Conservation (phyloP, 257 asterid species). For the Nicotiana sylvestris region DNA sequence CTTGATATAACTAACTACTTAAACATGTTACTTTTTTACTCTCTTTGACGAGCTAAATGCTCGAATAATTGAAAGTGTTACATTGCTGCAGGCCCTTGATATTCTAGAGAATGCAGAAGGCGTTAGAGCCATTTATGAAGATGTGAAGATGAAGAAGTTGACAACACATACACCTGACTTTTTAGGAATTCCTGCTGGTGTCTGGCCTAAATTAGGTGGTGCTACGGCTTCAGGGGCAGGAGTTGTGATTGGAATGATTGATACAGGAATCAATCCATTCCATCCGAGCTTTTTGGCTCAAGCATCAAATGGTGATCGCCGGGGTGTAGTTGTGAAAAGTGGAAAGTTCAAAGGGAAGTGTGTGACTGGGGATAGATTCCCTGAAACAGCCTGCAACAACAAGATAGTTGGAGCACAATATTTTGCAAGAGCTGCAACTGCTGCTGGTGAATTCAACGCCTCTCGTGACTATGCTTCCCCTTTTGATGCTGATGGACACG, state of each 20-base stretch:
- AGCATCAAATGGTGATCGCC: constrained; percentile 6
- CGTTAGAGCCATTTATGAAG: constrained; percentile 50
- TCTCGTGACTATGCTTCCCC: constrained; percentile 58
- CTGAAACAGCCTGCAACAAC: constrained; percentile 47
- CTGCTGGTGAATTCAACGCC: constrained; percentile 51
- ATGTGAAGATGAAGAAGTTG: constrained; percentile 44
- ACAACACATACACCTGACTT: constrained; percentile 66
- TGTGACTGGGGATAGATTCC: constrained; percentile 40
- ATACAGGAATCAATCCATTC: constrained; percentile 62
- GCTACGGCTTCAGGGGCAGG: constrained; percentile 44
- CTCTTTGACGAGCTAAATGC: not conserved
- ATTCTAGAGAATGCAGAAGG: constrained; percentile 28
- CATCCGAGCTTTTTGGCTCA: constrained; percentile 51
- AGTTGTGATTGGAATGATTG: constrained; percentile 63
- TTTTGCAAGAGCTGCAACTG: constrained; percentile 62
- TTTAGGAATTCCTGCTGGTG: constrained; percentile 41
- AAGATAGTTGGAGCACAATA: constrained; percentile 67
- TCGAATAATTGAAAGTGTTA: not conserved
- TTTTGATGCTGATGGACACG: constrained; percentile 75
- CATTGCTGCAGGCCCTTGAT: constrained; percentile 35
- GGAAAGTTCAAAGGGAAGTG: constrained; percentile 58
- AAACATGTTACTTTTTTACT: not conserved
- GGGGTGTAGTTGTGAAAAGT: constrained; percentile 8
- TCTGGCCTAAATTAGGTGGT: constrained; percentile 62
- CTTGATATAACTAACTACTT: not conserved